A percentile compares a stretch with the other conserved stretches of the same genome.
These are phyloP conservation scores for Salinomyces thailandicus DNA, from an alignment of 2,329 filamentous ascomycete species.

Conservation along the genomic window DNA sequence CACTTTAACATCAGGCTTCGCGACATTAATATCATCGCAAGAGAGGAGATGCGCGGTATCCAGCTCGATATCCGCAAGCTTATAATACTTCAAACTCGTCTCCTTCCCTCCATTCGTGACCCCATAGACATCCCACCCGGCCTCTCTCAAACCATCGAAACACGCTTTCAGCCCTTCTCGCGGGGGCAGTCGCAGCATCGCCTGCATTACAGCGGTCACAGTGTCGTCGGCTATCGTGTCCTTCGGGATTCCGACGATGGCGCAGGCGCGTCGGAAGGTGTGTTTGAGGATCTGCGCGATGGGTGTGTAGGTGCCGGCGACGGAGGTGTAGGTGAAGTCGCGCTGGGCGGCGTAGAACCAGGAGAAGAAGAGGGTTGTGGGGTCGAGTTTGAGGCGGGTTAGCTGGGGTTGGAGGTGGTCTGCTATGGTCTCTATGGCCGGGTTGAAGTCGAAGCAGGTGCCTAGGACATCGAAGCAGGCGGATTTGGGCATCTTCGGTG, in stretches of 20 bases:
- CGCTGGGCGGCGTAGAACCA: slow-evolving; percentile 25
- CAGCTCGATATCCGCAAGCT: slow-evolving; percentile 17
- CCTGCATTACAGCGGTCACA: slow-evolving; percentile 19
- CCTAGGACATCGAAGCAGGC: slow-evolving; percentile 23
- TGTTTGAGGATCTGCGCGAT: slow-evolving; percentile 19
- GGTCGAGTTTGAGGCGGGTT: slow-evolving; percentile 7
- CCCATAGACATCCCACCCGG: slow-evolving; percentile 22
- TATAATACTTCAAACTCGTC: slow-evolving; percentile 21
- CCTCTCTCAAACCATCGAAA: slow-evolving; percentile 18
- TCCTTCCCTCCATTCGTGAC: slow-evolving; percentile 23
- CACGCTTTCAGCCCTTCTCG: slow-evolving; percentile 19
- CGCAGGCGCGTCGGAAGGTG: slow-evolving; percentile 19
- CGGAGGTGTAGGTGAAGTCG: slow-evolving; percentile 23
- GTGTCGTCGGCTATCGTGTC: slow-evolving; percentile 16
- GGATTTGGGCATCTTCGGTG: slow-evolving; percentile 9
- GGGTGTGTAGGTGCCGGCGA: slow-evolving; percentile 19
- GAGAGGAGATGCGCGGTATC: slow-evolving; percentile 19
- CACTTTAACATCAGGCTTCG: slow-evolving; percentile 21
- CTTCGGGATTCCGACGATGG: slow-evolving; percentile 16
- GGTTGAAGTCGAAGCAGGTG: slow-evolving; percentile 22
- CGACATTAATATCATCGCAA: slow-evolving; percentile 21
- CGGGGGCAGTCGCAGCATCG: slow-evolving; percentile 12
- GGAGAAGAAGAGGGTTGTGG: slow-evolving; percentile 21
- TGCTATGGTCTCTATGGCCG: slow-evolving; percentile 15
- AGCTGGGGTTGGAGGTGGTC: slow-evolving; percentile 14